Conservation (phyloP, 1,284 basidiomycete species). For the Boletus sp. region DNA sequence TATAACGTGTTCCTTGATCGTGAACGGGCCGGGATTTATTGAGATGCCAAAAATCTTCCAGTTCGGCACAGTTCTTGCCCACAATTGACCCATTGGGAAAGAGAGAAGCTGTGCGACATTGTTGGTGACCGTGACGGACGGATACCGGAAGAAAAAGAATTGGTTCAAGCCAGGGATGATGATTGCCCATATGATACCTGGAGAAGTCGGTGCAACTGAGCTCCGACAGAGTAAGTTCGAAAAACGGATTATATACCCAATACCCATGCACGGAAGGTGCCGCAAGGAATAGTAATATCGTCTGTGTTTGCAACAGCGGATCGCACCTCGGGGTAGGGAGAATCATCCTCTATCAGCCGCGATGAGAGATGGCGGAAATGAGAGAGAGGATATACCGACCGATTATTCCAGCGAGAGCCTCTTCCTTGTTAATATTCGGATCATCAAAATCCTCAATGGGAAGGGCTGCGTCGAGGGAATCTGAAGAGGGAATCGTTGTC, state of each 20-base stretch:
- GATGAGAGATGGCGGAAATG: neutral
- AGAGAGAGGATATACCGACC: conserved; percentile 13
- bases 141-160: conserved; percentile 66
- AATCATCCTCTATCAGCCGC: conserved; percentile 44
- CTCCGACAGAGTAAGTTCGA: neutral
- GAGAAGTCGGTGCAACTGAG: neutral
- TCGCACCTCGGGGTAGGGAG: conserved; percentile 46
- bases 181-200: conserved; percentile 50
- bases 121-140: conserved; percentile 49
- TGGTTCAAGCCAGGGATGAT: conserved; percentile 60
- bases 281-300: conserved; percentile 57
- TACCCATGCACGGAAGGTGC: conserved; percentile 64
- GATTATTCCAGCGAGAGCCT: conserved; percentile 41
- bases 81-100: conserved; percentile 59
- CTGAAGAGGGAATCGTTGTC: neutral
- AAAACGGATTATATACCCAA: conserved; percentile 40
- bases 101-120: conserved; percentile 65
- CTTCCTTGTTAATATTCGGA: conserved; percentile 57
- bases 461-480: conserved; percentile 1
- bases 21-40: conserved; percentile 70
- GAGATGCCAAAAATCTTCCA: conserved; percentile 52
- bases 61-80: conserved; percentile 53
- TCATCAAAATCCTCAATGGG: conserved; percentile 47
- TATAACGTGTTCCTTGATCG: conserved; percentile 67
- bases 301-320: conserved; percentile 74